Base-by-base conservation (phyloP, 140 eudicot species). In the Ambrosia hybrid region DNA sequence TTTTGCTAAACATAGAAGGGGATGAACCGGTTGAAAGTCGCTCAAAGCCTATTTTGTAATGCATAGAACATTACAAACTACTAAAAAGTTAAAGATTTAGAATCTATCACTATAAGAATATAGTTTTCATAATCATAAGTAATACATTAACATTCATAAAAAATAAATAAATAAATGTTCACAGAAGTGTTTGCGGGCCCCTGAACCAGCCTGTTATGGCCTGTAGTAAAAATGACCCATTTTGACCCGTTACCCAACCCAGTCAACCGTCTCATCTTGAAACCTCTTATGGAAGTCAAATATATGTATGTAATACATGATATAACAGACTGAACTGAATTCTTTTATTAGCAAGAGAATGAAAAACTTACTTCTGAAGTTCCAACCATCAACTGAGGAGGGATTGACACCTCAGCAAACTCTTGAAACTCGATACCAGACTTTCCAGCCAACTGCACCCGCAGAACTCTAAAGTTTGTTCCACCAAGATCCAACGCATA, bases 401-500 rank as follows among this genome's bases (percentile, higher is more conserved):
- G 97, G 59, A 94, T 94, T 10, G 97, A 78, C 48, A 82, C 97
- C 88, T 94, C 99, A 4, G 82, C 81, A n/a, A 86, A 93, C 79
- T 93, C 97, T 76, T 88, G 91, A 71, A 72, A 79, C 62, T 80
- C 77, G 66, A 90, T 76, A 51, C 91, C 85, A 3, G 83, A 77
- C 73, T 70, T 84, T 70, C 96, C 97, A 65, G 85, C 85, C 76
- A 93, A 81, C 68, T 87, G 96, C 34, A 93, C 93, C 33, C 96
- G 85, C 79, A 93, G 17, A 51, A 93, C 98, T 30, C 96, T 84
- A 62, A 93, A 93, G 68, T 93, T 93, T 81, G 98, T 90, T 38
- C 98, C 98, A 33, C 98, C 98, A 71, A 93, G 97, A 82, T 93
- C 98, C 84, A 93, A 72, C 12, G 97, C 97, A 78, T 93, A 93